Percentiles rank a stretch among this genome's conserved stretches.
Conservation (phyloP, 2,329 filamentous ascomycete species). For the Ophiocordyceps camponoti-leonardi region DNA sequence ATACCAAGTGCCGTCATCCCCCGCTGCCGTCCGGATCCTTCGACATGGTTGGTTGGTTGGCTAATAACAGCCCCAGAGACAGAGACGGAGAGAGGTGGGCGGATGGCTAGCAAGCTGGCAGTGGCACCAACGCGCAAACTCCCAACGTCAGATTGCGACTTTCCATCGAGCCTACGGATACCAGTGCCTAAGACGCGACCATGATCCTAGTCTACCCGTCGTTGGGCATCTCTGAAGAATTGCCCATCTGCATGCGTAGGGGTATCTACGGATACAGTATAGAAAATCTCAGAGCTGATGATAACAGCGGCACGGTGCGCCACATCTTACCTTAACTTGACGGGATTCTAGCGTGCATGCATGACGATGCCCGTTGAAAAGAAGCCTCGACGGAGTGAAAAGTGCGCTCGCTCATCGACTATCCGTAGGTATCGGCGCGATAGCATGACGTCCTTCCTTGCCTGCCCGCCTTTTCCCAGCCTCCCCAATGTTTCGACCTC, state of each 20-base stretch:
- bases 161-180: background rate
- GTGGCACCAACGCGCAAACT: background rate
- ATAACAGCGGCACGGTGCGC: background rate
- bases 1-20: background rate
- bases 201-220: background rate
- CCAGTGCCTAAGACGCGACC: background rate
- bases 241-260: background rate
- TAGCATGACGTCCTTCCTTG: background rate
- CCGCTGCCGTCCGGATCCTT: background rate
- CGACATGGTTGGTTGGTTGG: background rate
- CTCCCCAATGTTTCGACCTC: background rate
- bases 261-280: background rate
- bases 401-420: background rate
- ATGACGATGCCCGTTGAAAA: background rate
- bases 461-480: background rate
- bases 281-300: background rate
- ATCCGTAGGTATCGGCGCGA: background rate
- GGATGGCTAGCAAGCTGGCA: background rate
- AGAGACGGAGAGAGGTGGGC: background rate
- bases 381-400: background rate
- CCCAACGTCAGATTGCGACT: background rate
- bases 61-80: background rate
- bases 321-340: background rate
- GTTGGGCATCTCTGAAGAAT: background rate
- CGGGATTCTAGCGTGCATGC: background rate